A percentile compares a stretch with the other conserved stretches of the same genome.
phyloP scores from a whole-genome alignment of 306 rosid genomes.

The Rosa multiflora region DNA sequence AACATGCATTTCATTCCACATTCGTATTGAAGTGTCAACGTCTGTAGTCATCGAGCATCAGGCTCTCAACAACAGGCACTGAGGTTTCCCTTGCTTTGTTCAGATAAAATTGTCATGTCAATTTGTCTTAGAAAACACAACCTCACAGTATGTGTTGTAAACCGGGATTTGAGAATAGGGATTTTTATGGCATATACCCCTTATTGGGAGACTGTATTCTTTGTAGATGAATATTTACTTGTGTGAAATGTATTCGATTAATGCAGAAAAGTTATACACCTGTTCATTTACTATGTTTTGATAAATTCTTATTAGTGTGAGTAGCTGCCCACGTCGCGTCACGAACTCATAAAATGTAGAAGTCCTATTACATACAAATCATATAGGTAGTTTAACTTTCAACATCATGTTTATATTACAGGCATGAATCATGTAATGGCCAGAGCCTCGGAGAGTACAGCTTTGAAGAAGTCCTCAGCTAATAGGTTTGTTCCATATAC shows the following conservation, averaged over 20 bases:
- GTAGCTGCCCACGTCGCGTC: background rate
- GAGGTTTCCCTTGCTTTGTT: constrained; percentile 18
- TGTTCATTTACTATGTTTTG: background rate
- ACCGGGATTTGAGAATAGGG: constrained; percentile 30
- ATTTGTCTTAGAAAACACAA: constrained; percentile 27
- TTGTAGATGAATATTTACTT: constrained; percentile 42
- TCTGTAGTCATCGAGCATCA: constrained; percentile 18
- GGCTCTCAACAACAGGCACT: constrained; percentile 26
- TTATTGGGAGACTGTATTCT: constrained; percentile 31
- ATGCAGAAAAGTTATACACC: constrained; percentile 11
- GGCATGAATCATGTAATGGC: background rate
- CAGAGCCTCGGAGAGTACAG: background rate
- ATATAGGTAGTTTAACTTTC: background rate
- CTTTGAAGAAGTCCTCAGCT: background rate
- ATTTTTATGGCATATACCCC: constrained; percentile 31
- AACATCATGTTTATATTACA: background rate
- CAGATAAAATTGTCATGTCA: constrained; percentile 30
- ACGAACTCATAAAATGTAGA: background rate
- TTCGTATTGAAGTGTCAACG: constrained; percentile 12
- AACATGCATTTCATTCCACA: constrained; percentile 25
- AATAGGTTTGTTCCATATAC: background rate
- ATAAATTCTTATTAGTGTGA: background rate
- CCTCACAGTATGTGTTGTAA: constrained; percentile 35
- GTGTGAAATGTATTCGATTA: constrained; percentile 40
- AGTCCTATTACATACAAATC: background rate